A percentile compares a stretch with the other conserved stretches of the same genome.
phyloP scores from a whole-genome alignment of 306 rosid genomes.

The Vigna radiata region DNA sequence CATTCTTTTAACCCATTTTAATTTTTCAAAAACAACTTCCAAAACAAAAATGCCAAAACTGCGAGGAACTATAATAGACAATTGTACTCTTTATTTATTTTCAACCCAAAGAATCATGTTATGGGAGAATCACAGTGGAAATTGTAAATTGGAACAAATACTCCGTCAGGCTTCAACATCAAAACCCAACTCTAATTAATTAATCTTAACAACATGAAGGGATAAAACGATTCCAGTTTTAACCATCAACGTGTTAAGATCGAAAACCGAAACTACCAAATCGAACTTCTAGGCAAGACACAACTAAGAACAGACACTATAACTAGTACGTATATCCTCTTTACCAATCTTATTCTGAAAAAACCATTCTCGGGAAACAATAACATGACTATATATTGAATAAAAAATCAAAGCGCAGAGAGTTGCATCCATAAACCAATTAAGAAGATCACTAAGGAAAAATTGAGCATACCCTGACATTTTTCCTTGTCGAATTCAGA shows the following conservation, averaged over 20 bases:
- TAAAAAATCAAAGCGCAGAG: background rate
- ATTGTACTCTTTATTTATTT: background rate
- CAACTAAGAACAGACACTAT: background rate
- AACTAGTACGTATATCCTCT: background rate
- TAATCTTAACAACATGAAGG: background rate
- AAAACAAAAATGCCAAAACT: background rate
- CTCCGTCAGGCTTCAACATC: background rate
- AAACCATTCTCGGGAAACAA: background rate
- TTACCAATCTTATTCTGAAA: background rate
- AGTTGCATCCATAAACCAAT: background rate
- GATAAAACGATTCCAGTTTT: background rate
- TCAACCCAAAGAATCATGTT: background rate
- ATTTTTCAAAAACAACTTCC: background rate
- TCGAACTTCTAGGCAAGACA: background rate
- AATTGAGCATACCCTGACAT: conserved; percentile 48
- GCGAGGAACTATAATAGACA: background rate
- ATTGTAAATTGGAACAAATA: background rate
- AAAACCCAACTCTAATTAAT: background rate
- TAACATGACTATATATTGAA: background rate
- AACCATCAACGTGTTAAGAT: background rate
- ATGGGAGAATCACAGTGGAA: background rate
- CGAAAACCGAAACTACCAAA: background rate
- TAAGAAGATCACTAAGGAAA: background rate
- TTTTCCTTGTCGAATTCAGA: background rate
- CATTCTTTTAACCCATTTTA: background rate